Evolutionary conservation across 208 protist species (phyloP).

Genomic region (Strigomonas culicis): DNA sequence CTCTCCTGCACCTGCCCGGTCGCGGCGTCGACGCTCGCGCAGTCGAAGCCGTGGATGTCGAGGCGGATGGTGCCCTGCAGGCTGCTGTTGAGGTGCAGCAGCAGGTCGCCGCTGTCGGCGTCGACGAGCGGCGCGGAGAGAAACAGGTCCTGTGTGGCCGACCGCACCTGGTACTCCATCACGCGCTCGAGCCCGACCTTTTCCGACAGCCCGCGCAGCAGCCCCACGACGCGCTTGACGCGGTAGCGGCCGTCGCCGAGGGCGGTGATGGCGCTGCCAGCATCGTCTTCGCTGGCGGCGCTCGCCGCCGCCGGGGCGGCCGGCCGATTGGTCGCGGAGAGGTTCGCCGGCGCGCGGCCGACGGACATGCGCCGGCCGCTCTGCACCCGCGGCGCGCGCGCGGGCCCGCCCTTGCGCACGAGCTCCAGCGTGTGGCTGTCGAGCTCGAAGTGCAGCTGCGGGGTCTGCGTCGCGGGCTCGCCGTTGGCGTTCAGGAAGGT

Average conservation of each 20-base stretch:
- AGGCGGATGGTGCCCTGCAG: constrained; percentile 40
- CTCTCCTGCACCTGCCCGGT: constrained; percentile 33
- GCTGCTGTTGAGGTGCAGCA: constrained; percentile 46
- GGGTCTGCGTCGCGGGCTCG: constrained; percentile 17
- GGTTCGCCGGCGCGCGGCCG: background rate
- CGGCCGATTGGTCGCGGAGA: background rate
- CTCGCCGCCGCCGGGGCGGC: background rate
- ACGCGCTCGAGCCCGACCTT: constrained; percentile 60
- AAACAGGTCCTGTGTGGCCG: constrained; percentile 31
- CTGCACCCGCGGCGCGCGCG: background rate
- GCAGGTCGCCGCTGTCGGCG: constrained; percentile 31
- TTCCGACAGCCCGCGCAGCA: constrained; percentile 48
- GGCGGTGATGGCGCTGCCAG: background rate
- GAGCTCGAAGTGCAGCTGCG: constrained; percentile 20
- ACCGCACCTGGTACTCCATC: constrained; percentile 54
- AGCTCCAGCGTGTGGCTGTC: constrained; percentile 23
- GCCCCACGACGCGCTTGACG: constrained; percentile 37
- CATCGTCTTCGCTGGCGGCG: background rate
- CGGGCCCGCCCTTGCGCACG: background rate
- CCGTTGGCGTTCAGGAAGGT: constrained; percentile 43
- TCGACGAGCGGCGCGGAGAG: constrained; percentile 33
- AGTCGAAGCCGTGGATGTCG: constrained; percentile 44
- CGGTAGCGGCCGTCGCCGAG: constrained; percentile 33
- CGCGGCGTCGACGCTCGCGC: constrained; percentile 31
- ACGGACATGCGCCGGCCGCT: background rate